Percentiles rank a stretch among this genome's conserved stretches.
phyloP scores from a whole-genome alignment of 179 eudicot species.

The Patellifolia procumbens region DNA sequence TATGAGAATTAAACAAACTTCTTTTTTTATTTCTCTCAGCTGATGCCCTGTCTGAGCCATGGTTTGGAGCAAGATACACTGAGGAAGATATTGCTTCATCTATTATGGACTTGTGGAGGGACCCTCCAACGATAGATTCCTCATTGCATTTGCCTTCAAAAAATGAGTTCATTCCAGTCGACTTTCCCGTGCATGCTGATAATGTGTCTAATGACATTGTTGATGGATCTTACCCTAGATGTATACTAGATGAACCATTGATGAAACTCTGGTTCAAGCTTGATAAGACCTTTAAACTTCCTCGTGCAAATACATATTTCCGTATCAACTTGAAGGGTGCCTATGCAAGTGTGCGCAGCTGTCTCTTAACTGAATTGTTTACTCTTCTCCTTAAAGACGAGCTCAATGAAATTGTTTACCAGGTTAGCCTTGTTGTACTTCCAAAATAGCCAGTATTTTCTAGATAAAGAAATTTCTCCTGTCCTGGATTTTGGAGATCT shows the following conservation, averaged over 20 bases:
- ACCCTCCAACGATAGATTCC: slow-evolving; percentile 72
- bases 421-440: slow-evolving; percentile 49
- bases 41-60: slow-evolving; percentile 70
- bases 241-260: slow-evolving; percentile 80
- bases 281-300: slow-evolving; percentile 78
- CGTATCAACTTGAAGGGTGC: slow-evolving; percentile 79
- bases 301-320: slow-evolving; percentile 96
- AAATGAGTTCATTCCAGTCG: slow-evolving; percentile 85
- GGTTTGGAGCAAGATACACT: slow-evolving; percentile 82
- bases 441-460: neutral
- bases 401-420: slow-evolving; percentile 88
- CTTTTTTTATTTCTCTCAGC: neutral
- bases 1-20: slow-evolving; percentile 1
- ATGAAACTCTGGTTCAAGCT: slow-evolving; percentile 92
- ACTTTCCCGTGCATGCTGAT: slow-evolving; percentile 70
- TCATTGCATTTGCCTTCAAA: slow-evolving; percentile 80
- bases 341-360: slow-evolving; percentile 54
- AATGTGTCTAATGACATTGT: slow-evolving; percentile 37
- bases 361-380: slow-evolving; percentile 84
- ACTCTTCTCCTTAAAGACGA: slow-evolving; percentile 84
- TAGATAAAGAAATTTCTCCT: neutral
- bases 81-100: slow-evolving; percentile 76
- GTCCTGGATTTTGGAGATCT: neutral
- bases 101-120: slow-evolving; percentile 64
- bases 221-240: slow-evolving; percentile 52